A percentile compares a stretch with the other conserved stretches of the same genome.
phyloP scores from a whole-genome alignment of 2,329 filamentous ascomycete species.

The Ophiocordyceps camponoti-floridani region DNA sequence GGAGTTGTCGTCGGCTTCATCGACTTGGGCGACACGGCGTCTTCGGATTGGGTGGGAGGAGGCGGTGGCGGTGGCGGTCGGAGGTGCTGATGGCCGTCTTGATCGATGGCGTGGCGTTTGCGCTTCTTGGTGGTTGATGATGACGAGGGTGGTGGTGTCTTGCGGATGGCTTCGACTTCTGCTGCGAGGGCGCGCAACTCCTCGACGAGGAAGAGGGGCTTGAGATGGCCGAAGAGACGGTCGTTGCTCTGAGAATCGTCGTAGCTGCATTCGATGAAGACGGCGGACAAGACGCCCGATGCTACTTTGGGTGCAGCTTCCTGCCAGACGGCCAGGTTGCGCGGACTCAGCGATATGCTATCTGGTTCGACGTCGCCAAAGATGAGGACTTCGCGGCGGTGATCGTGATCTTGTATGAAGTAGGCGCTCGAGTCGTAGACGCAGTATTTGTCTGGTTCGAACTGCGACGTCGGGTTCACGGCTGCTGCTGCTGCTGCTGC shows the following conservation, averaged over 20 bases:
- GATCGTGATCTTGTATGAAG: slow-evolving; percentile 64
- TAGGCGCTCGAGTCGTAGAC: slow-evolving; percentile 83
- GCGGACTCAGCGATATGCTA: slow-evolving; percentile 60
- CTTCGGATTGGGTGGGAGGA: slow-evolving; percentile 13
- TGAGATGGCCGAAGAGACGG: slow-evolving; percentile 74
- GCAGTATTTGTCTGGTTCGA: slow-evolving; percentile 32
- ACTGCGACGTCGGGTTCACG: slow-evolving; percentile 1
- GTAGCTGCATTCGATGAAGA: slow-evolving; percentile 95
- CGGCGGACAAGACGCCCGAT: slow-evolving; percentile 50
- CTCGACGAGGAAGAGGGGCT: slow-evolving; percentile 62
- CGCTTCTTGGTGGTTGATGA: slow-evolving; percentile 39
- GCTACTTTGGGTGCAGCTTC: slow-evolving; percentile 77
- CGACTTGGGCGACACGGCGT: slow-evolving; percentile 34
- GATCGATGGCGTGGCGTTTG: slow-evolving; percentile 31
- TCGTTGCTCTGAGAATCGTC: slow-evolving; percentile 63
- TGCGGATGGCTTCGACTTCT: slow-evolving; percentile 42
- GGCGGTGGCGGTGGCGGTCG: slow-evolving; percentile 6
- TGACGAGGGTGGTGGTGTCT: slow-evolving; percentile 8
- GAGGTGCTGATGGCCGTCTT: slow-evolving; percentile 4
- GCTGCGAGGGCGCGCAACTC: slow-evolving; percentile 58
- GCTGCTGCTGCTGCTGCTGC: not conserved
- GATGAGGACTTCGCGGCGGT: slow-evolving; percentile 65
- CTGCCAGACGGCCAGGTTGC: slow-evolving; percentile 70
- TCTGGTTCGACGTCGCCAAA: slow-evolving; percentile 96
- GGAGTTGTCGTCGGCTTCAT: slow-evolving; percentile 9